phyloP scores from a whole-genome alignment of 495 filamentous ascomycete genomes.

The Pyrenula massariospora region DNA sequence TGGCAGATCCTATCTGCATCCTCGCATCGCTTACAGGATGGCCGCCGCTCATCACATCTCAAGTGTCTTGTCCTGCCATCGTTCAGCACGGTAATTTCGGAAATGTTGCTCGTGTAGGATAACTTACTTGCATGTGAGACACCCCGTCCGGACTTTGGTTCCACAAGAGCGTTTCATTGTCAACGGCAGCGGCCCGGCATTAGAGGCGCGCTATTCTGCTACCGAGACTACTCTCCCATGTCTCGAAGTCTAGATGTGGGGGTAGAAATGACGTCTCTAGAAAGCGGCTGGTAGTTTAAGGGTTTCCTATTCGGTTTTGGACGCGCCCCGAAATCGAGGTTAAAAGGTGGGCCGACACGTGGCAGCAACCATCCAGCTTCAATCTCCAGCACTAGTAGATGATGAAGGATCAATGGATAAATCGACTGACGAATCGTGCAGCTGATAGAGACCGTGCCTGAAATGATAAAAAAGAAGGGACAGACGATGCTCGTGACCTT shows the following conservation, averaged over 20 bases:
- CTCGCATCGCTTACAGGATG: slow-evolving; percentile 41
- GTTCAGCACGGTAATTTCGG: background rate
- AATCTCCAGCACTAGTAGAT: background rate
- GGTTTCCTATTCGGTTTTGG: background rate
- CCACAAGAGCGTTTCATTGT: background rate
- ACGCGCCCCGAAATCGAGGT: background rate
- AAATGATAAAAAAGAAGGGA: too few species aligned
- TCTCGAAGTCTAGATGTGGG: background rate
- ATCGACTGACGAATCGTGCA: background rate
- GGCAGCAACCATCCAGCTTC: background rate
- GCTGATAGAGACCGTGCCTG: background rate
- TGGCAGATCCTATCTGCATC: slow-evolving; percentile 30
- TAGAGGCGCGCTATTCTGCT: background rate
- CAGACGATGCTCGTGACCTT: too few species aligned
- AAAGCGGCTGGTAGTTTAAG: background rate
- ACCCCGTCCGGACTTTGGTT: slow-evolving; percentile 29
- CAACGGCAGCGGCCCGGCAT: background rate
- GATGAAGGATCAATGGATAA: background rate
- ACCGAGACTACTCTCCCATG: background rate
- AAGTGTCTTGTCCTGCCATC: slow-evolving; percentile 32
- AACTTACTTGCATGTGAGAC: slow-evolving; percentile 36
- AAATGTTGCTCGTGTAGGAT: background rate
- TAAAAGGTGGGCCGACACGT: background rate
- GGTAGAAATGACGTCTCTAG: background rate
- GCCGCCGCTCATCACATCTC: slow-evolving; percentile 53